phyloP scores from a whole-genome alignment of 2,329 filamentous ascomycete genomes.

The Stagonosporopsis chrysanthemi region DNA sequence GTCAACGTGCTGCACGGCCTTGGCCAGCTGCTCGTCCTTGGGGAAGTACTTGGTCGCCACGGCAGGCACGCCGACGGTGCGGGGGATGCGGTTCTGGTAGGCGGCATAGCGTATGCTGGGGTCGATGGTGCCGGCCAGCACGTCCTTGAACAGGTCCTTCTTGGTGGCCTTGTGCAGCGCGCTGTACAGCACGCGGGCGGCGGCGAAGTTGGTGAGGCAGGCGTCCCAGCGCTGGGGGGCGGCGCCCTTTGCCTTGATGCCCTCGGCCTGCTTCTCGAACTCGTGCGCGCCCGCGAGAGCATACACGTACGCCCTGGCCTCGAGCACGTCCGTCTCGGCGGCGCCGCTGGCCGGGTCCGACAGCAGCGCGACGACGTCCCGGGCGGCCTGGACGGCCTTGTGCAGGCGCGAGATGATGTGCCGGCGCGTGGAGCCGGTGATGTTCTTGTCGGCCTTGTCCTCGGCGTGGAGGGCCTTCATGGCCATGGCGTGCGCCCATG shows the following conservation, averaged over 20 bases:
- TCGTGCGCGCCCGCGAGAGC: conserved; percentile 77
- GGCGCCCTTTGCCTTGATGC: conserved; percentile 47
- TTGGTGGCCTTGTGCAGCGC: conserved; percentile 71
- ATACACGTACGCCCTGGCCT: conserved; percentile 83
- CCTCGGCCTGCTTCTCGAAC: conserved; percentile 80
- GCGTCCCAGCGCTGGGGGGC: conserved; percentile 71
- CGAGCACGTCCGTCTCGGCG: conserved; percentile 74
- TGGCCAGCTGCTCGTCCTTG: conserved; percentile 67
- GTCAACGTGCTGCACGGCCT: conserved; percentile 75
- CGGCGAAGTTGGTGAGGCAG: conserved; percentile 78
- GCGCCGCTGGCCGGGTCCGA: conserved; percentile 71
- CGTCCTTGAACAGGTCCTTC: conserved; percentile 83
- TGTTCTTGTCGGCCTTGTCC: conserved; percentile 74
- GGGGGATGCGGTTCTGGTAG: conserved; percentile 87
- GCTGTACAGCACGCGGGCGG: conserved; percentile 82
- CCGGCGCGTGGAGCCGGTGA: conserved; percentile 79
- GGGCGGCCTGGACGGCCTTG: conserved; percentile 77
- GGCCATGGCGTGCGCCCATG: conserved; percentile 95
- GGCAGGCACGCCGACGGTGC: conserved; percentile 80
- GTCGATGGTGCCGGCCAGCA: conserved; percentile 85
- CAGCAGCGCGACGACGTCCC: conserved; percentile 71
- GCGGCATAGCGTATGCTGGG: conserved; percentile 93
- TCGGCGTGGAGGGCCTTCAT: conserved; percentile 85
- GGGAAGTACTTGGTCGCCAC: conserved; percentile 84
- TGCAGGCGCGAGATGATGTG: conserved; percentile 88